phyloP scores from a whole-genome alignment of 345 rosid species.

The Acer campestre region DNA sequence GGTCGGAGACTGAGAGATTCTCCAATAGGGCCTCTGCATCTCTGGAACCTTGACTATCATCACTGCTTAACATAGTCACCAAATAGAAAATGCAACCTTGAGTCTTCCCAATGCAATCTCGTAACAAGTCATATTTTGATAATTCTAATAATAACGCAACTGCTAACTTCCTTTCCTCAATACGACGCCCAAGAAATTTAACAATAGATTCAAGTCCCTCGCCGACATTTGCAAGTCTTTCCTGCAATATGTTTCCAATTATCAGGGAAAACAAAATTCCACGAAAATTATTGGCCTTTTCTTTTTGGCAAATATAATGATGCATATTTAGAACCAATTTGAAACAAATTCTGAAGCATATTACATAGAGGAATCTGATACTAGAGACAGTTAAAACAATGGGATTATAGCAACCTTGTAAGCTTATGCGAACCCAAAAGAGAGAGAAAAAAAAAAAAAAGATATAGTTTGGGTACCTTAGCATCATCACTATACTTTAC shows the following conservation, averaged over 20 bases:
- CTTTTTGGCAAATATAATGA: conserved; percentile 4
- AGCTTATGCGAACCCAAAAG: background rate
- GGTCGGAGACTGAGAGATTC: conserved; percentile 58
- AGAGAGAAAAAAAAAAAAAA: background rate
- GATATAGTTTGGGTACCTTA: conserved; percentile 43
- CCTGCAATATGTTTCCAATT: conserved; percentile 42
- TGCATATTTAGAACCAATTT: background rate
- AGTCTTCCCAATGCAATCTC: conserved; percentile 52
- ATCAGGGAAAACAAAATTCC: conserved; percentile 15
- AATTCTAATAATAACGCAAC: conserved; percentile 55
- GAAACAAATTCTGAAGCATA: background rate
- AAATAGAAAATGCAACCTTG: conserved; percentile 68
- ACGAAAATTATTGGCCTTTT: background rate
- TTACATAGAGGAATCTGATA: background rate
- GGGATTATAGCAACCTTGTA: conserved; percentile 9
- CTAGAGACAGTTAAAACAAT: background rate
- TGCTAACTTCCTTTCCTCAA: conserved; percentile 58
- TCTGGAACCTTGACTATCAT: conserved; percentile 49
- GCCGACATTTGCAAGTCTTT: conserved; percentile 48
- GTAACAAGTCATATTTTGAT: conserved; percentile 37
- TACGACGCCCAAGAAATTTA: conserved; percentile 59
- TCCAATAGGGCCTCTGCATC: conserved; percentile 58
- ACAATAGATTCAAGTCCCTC: conserved; percentile 55
- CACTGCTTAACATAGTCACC: conserved; percentile 64
- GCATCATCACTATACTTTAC: conserved; percentile 57